phyloP scores from a whole-genome alignment of 2,329 filamentous ascomycete genomes.

The Fusarium nygamai region DNA sequence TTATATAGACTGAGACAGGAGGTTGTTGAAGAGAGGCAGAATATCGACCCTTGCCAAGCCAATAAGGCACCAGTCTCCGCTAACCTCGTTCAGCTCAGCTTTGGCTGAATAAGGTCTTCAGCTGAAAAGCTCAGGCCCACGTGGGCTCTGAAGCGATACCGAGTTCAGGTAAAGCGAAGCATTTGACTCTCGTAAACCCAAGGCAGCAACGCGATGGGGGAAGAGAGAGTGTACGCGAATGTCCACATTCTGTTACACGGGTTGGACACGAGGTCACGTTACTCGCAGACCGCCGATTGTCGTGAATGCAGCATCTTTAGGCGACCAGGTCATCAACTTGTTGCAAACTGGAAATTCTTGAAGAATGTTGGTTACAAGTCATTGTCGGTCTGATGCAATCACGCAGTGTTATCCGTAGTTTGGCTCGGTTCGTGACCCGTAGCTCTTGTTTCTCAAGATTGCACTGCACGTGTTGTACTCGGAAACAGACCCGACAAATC shows the following conservation, averaged over 20 bases:
- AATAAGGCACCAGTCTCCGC: slow-evolving; percentile 19
- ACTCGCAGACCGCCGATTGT: not conserved
- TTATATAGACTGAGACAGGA: not conserved
- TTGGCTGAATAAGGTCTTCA: not conserved
- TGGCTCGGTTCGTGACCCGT: not conserved
- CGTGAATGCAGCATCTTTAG: not conserved
- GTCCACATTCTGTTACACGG: not conserved
- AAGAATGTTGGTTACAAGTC: not conserved
- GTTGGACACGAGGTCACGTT: slow-evolving; percentile 15
- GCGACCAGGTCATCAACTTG: not conserved
- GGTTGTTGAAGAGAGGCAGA: not conserved
- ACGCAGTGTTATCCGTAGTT: not conserved
- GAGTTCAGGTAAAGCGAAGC: not conserved
- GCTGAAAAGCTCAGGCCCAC: not conserved
- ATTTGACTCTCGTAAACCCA: not conserved
- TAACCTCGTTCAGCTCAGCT: not conserved
- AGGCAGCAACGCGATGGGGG: not conserved
- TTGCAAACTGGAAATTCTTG: not conserved
- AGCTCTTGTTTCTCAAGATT: not conserved
- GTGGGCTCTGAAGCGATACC: not conserved
- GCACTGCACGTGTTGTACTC: not conserved
- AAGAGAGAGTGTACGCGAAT: not conserved
- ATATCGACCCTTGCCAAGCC: not conserved
- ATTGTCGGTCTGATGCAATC: not conserved
- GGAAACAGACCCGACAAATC: not conserved